Conservation (phyloP, 2,329 filamentous ascomycete genomes). For the Trichophyton mentagrophytes region DNA sequence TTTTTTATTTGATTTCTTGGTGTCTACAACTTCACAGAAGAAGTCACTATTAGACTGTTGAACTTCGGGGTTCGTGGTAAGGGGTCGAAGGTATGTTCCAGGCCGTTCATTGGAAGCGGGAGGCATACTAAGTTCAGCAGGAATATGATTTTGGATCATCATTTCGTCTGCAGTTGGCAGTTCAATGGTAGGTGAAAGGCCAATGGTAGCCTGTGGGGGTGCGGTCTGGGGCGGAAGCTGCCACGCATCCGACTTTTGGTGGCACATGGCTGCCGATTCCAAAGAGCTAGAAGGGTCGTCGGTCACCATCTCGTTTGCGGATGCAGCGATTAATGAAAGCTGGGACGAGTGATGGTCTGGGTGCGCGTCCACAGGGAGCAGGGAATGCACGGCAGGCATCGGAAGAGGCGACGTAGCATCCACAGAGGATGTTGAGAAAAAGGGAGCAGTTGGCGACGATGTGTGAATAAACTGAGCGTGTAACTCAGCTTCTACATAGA, state of each 20-base stretch:
- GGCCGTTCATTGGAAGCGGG: neutral
- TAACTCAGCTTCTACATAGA: neutral
- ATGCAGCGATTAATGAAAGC: conserved; percentile 35
- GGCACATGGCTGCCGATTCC: conserved; percentile 21
- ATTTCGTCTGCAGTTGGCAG: neutral
- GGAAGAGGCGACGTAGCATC: conserved; percentile 4
- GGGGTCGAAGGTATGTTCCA: conserved; percentile 28
- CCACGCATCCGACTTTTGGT: conserved; percentile 14
- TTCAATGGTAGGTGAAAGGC: neutral
- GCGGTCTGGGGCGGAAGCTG: neutral
- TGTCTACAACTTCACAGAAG: conserved; percentile 19
- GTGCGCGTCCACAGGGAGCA: neutral
- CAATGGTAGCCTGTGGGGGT: conserved; percentile 17
- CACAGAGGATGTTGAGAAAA: conserved; percentile 4
- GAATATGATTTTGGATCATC: neutral
- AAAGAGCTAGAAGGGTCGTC: conserved; percentile 22
- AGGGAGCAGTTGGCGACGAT: conserved; percentile 1
- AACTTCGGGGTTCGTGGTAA: conserved; percentile 31
- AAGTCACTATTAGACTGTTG: conserved; percentile 22
- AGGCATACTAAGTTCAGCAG: neutral
- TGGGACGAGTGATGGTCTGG: conserved; percentile 28
- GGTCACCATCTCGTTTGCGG: conserved; percentile 35
- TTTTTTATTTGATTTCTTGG: conserved; percentile 33
- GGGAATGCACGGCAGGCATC: neutral
- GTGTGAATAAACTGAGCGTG: conserved; percentile 3